Base-by-base conservation (phyloP, 1,284 basidiomycete genomes). In the Taiwanofungus camphoratus region DNA sequence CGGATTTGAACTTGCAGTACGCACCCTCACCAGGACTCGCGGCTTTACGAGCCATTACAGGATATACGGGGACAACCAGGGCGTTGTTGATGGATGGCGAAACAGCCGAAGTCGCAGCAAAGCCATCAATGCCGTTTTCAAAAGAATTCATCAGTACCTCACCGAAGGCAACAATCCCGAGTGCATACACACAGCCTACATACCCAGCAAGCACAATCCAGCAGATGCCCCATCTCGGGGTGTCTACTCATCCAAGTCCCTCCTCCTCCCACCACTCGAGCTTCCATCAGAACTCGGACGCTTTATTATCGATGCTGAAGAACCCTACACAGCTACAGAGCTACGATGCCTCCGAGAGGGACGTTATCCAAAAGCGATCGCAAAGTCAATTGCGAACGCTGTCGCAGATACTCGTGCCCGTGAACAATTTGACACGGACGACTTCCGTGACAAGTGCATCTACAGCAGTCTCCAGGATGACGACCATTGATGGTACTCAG, bases 171-270 rank as follows among this genome's bases (percentile, higher is more conserved):
- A 0, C 0, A 36, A 0, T 30, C 23, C 24, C 9, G 9, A 0
- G 12, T 54, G 15, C 39, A 53, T 43, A 31, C 51, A 1, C 3
- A 19, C 19, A 3, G 15, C 20, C 19, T 66, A 66, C 41, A 50
- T 63, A 33, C 22, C 39, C 11, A 61, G 55, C 27, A 48, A 45
- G 0, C 2, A n/a, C 8, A 73, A 73, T 52, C 70, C 68, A 6
- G 67, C 71, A 1, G 67, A 74, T 31, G 35, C 7, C 1, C 67
- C 69, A 0, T 76, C 67, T 0, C 23, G 64, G 7, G 66, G 71
- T 0, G 38, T 57, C 5, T 68, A 61, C 20, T 35, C 39, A 5
- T 23, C 48, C 16, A 1, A 1, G 0, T 0, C 38, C 20, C 48
- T 51, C 18, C 50, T 60, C 23, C 52, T 58, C 19, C 53, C 49